Percentiles rank a stretch among this genome's conserved stretches.
Evolutionary conservation across 1,284 basidiomycete genomes (phyloP).

Genomic region (Cystobasidium sp.): DNA sequence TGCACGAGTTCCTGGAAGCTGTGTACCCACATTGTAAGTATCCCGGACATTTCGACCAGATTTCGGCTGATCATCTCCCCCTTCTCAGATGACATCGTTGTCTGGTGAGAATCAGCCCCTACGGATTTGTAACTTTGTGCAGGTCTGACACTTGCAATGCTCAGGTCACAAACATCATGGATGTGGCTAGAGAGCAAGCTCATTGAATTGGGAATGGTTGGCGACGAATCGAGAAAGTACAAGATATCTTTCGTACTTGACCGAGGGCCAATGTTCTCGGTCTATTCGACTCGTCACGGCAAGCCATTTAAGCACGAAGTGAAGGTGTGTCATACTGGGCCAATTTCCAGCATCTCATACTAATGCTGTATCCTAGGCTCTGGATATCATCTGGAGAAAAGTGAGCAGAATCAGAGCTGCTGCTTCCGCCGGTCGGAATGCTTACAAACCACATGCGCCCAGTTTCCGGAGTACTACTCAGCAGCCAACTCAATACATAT

Average conservation of each 20-base stretch:
- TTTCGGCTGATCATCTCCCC: too few relatives aligned
- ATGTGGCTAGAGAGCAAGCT: slow-evolving; percentile 90
- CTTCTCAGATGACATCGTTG: slow-evolving; percentile 67
- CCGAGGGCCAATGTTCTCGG: slow-evolving; percentile 78
- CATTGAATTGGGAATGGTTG: slow-evolving; percentile 82
- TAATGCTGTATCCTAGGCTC: slow-evolving; percentile 63
- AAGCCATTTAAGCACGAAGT: slow-evolving; percentile 74
- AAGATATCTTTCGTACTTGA: slow-evolving; percentile 61
- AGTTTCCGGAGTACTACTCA: slow-evolving; percentile 42
- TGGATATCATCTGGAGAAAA: slow-evolving; percentile 84
- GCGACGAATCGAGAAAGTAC: slow-evolving; percentile 67
- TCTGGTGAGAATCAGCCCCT: slow-evolving; percentile 65
- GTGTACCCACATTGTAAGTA: slow-evolving; percentile 71
- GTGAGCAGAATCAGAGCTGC: slow-evolving; percentile 59
- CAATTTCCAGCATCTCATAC: not conserved
- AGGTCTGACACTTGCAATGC: slow-evolving; percentile 35
- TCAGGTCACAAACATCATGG: slow-evolving; percentile 77
- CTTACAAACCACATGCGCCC: not conserved
- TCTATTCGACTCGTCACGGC: slow-evolving; percentile 73
- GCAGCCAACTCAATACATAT: slow-evolving; percentile 47
- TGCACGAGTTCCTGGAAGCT: slow-evolving; percentile 80
- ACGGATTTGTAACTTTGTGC: not conserved
- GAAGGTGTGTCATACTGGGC: slow-evolving; percentile 48
- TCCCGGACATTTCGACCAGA: not conserved
- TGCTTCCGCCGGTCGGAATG: slow-evolving; percentile 65